Conservation (phyloP, 768 basidiomycete genomes). For the Auricularia sp. region DNA sequence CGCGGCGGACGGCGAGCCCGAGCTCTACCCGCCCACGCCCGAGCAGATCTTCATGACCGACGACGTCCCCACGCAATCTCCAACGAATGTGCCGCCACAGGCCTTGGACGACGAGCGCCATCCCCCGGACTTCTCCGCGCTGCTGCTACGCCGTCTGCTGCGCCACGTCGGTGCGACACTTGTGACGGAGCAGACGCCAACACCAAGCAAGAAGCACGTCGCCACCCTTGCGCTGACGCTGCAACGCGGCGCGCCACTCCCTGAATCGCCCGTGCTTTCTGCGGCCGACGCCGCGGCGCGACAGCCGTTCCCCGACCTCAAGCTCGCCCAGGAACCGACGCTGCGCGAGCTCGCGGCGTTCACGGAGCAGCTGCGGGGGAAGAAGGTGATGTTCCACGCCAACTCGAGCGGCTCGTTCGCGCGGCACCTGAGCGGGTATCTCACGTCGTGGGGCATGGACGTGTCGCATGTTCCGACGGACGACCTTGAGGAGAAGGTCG, state of each 20-base stretch:
- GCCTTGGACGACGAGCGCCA: constrained; percentile 16
- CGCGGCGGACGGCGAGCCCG: constrained; percentile 1
- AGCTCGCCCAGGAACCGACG: constrained; percentile 60
- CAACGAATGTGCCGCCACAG: neutral
- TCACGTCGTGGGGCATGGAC: constrained; percentile 93
- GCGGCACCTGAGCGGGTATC: constrained; percentile 83
- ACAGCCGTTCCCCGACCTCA: constrained; percentile 38
- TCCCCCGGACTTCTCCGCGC: constrained; percentile 36
- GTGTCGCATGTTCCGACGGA: constrained; percentile 56
- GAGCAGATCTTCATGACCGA: neutral
- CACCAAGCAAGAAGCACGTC: neutral
- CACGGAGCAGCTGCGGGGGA: constrained; percentile 72
- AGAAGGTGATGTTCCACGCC: constrained; percentile 75
- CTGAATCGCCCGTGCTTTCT: constrained; percentile 24
- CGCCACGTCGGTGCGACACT: constrained; percentile 45
- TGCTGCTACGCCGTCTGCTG: constrained; percentile 52
- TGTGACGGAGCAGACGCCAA: constrained; percentile 12
- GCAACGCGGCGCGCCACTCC: neutral
- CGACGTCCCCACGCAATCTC: neutral
- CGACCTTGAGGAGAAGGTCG: constrained; percentile 12
- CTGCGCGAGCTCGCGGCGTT: constrained; percentile 71
- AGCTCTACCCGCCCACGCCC: constrained; percentile 9
- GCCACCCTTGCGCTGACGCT: neutral
- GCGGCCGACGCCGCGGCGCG: constrained; percentile 38
- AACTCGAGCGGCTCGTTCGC: constrained; percentile 83